phyloP scores from a whole-genome alignment of 345 rosid species.

The Draba incana region DNA sequence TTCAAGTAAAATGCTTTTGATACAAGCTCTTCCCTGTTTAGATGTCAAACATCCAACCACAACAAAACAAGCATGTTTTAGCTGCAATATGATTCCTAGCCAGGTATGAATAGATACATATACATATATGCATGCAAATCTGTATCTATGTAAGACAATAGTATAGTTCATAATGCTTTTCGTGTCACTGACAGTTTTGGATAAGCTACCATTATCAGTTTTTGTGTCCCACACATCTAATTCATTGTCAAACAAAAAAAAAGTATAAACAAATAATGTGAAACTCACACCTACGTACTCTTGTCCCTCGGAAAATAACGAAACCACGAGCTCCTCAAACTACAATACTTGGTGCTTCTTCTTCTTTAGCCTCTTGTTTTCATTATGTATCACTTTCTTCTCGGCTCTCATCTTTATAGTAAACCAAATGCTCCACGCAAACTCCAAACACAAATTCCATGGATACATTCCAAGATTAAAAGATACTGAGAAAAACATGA shows the following conservation, averaged over 20 bases:
- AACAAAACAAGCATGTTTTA: conserved; percentile 23
- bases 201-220: conserved; percentile 30
- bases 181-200: conserved; percentile 12
- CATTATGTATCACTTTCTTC: no score
- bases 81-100: conserved; percentile 15
- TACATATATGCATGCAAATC: neutral
- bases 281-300: no score
- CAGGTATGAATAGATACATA: conserved; percentile 9
- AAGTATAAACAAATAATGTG: no score
- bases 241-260: conserved; percentile 21
- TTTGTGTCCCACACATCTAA: conserved; percentile 3
- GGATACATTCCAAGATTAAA: no score
- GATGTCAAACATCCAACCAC: conserved; percentile 28
- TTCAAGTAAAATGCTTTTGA: conserved; percentile 47
- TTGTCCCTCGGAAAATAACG: neutral
- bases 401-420: neutral
- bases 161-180: neutral
- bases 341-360: conserved; percentile 20
- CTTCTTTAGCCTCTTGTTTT: conserved; percentile 23
- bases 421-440: no score
- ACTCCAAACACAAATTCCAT: no score
- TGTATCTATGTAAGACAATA: conserved; percentile 2
- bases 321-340: conserved; percentile 23
- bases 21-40: conserved; percentile 56
- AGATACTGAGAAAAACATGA: conserved; percentile 13